A percentile compares a stretch with the other conserved stretches of the same genome.
phyloP scores from a whole-genome alignment of 225 moss, liverwort and hornwort species.

The Physcomitrellopsis africana region DNA sequence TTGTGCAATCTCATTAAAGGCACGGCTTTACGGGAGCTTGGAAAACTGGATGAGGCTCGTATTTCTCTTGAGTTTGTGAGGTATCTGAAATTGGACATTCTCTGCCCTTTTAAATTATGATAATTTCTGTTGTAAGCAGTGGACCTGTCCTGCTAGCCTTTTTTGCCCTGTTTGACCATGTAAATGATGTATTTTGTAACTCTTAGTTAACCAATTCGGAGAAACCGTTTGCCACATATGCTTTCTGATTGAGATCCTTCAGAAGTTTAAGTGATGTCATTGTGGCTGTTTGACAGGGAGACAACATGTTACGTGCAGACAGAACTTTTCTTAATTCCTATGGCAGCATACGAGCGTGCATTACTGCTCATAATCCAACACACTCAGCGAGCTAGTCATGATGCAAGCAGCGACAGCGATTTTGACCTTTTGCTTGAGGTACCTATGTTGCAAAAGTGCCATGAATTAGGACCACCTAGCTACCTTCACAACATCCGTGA shows the following conservation, averaged over 20 bases:
- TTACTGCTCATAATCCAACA: constrained; percentile 77
- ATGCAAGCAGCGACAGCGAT: constrained; percentile 47
- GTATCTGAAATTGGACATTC: constrained; percentile 27
- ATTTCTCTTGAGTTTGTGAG: constrained; percentile 75
- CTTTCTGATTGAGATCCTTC: not conserved
- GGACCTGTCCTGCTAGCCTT: no score
- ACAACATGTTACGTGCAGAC: constrained; percentile 74
- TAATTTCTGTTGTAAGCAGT: not conserved
- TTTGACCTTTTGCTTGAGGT: constrained; percentile 74
- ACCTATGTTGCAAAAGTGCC: constrained; percentile 4
- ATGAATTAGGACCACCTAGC: not conserved
- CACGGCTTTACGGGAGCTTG: constrained; percentile 83
- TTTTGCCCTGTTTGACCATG: no score
- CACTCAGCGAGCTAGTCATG: constrained; percentile 46
- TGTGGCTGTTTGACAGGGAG: constrained; percentile 46
- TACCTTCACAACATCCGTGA: not conserved
- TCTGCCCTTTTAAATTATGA: not conserved
- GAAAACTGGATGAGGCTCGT: constrained; percentile 70
- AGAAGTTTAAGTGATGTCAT: not conserved
- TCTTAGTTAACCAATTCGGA: no score
- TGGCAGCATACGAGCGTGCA: constrained; percentile 96
- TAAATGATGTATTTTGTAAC: no score
- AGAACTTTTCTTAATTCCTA: constrained; percentile 80
- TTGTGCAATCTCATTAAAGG: constrained; percentile 90
- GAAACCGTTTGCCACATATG: no score